Evolutionary conservation across 495 filamentous ascomycete species (phyloP), one percentile per base, ranked within the genome.

Genomic region (Penicillium angulare): DNA sequence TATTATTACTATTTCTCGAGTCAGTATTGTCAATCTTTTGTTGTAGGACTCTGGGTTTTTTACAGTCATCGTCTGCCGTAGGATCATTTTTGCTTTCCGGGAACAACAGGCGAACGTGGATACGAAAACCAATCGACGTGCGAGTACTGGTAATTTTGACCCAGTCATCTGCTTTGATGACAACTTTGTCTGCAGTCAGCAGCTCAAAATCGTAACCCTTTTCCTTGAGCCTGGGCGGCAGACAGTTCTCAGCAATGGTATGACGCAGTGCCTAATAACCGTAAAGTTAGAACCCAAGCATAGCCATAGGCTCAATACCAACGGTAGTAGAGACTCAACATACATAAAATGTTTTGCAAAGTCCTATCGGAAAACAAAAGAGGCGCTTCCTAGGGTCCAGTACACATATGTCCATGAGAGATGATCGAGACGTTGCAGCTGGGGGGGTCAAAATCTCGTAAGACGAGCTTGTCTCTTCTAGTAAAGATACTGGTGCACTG

Each of bases 131-230:
- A 27, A 22, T 16, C 21, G 40, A 43, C n/a, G 40, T 2, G 22
- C 5, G n/a, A 27, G 12, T 26, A 15, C 15, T 43, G 13, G 10
- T 43, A 2, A 43, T n/a, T 27, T 17, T 26, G 21, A 13, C 4
- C 40, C 40, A 43, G n/a, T 43, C 22, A 16, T 43, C 40, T 1
- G 40, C 40, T 27, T 43, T 12, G 18, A 43, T 43, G 40, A 43
- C 2, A n/a, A 24, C 21, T 10, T 13, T 15, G 12, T 43, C 15
- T 16, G 40, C 10, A 43, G 40, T 26, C 6, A 43, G 13, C 10
- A 43, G 22, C 12, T 43, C 40, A 10, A 43, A 43, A 15, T 27
- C 40, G 1, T 17, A 15, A 4, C 12, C 16, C 5, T 17, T 36
- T 5, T 23, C 38, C 18, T 41, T 41, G 38, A 12, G 1, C 20